A percentile compares a stretch with the other conserved stretches of the same genome.
Conservation (phyloP, 2,329 filamentous ascomycete genomes). For the Orbilia javanica region DNA sequence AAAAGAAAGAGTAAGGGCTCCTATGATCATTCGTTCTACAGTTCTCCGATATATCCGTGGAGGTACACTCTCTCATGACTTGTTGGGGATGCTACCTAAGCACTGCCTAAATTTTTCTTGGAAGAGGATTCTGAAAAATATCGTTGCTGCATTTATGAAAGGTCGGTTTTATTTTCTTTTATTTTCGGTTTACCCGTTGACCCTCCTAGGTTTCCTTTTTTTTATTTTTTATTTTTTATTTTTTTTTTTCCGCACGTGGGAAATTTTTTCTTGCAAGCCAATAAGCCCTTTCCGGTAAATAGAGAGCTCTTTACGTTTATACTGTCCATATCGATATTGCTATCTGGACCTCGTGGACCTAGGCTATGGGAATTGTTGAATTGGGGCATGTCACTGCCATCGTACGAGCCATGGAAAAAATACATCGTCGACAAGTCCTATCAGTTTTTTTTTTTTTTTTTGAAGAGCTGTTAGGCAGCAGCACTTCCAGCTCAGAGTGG, state of each 20-base stretch:
- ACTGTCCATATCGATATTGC: conserved; percentile 17
- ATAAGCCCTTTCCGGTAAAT: conserved; percentile 34
- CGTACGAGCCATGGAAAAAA: conserved; percentile 40
- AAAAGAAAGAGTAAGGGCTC: conserved; percentile 1
- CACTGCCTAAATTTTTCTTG: conserved; percentile 32
- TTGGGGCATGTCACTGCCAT: conserved; percentile 29
- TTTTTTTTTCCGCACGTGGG: conserved; percentile 47
- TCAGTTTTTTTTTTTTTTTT: background rate
- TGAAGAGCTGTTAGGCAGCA: conserved; percentile 44
- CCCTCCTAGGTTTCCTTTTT: conserved; percentile 9
- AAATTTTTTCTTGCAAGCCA: conserved; percentile 25
- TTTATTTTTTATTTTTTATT: conserved; percentile 21
- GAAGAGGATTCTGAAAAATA: background rate
- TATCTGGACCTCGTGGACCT: conserved; percentile 18
- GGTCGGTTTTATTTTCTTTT: conserved; percentile 19
- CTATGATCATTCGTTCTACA: background rate
- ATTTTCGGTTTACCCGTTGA: conserved; percentile 18
- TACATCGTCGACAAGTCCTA: conserved; percentile 41
- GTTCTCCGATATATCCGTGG: conserved; percentile 40
- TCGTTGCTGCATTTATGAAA: background rate
- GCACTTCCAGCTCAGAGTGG: conserved; percentile 26
- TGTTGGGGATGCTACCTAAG: conserved; percentile 26
- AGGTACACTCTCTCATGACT: background rate
- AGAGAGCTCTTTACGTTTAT: conserved; percentile 49
- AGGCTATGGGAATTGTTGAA: conserved; percentile 11